Conservation (phyloP, 345 rosid species). For the Sisymbrium altissimum region DNA sequence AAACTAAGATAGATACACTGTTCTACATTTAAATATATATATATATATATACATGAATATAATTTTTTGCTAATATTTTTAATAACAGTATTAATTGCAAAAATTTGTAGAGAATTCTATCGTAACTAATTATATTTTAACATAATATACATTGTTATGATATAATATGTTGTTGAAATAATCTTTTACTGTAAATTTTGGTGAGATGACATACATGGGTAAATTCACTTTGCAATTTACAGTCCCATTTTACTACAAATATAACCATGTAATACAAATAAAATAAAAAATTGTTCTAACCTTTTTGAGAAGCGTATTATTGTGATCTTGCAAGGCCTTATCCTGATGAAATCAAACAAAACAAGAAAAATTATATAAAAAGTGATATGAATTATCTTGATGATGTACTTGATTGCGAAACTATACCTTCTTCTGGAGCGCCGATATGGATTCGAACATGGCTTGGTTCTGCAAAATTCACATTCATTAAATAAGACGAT, state of each 20-base stretch:
- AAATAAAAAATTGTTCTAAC: constrained; percentile 35
- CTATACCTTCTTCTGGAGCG: constrained; percentile 82
- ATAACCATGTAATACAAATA: neutral
- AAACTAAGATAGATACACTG: neutral
- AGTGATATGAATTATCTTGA: neutral
- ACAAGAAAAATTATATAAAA: neutral
- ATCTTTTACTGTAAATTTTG: neutral
- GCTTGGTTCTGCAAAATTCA: constrained; percentile 56
- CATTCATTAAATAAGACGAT: neutral
- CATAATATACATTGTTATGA: neutral
- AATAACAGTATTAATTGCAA: neutral
- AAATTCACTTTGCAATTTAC: neutral
- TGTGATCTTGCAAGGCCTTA: constrained; percentile 68
- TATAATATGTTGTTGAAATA: neutral
- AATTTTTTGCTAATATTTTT: neutral
- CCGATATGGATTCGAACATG: constrained; percentile 74
- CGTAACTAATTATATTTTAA: neutral
- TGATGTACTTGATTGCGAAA: neutral
- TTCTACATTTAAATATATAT: neutral
- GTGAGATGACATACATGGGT: neutral
- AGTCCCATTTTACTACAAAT: neutral
- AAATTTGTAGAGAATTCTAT: neutral
- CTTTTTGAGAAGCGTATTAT: constrained; percentile 67
- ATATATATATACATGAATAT: neutral
- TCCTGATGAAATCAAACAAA: constrained; percentile 39